Evolutionary conservation across 148 eudicot species (phyloP).

Genomic region (Vaccinium vitisidaea): DNA sequence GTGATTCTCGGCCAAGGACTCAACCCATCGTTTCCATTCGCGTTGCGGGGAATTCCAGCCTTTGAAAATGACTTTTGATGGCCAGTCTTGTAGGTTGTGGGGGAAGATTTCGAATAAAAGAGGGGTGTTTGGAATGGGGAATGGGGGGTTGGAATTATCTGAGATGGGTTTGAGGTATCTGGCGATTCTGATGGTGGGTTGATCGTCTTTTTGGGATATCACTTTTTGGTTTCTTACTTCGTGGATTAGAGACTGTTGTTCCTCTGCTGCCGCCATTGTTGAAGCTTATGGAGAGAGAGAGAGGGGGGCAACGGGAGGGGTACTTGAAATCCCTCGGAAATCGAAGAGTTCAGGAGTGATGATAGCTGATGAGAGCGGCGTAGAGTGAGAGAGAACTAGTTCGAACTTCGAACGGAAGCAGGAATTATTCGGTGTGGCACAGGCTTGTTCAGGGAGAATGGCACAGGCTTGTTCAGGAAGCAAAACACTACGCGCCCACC

Average conservation of each 20-base stretch:
- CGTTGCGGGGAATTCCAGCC: conserved; percentile 23
- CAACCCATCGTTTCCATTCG: conserved; percentile 35
- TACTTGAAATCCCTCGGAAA: too few relatives aligned
- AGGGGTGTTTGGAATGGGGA: conserved; percentile 14
- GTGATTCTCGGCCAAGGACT: conserved; percentile 19
- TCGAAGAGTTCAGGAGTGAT: too few relatives aligned
- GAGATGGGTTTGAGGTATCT: conserved; percentile 39
- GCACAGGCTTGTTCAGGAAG: too few relatives aligned
- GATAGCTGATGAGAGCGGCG: too few relatives aligned
- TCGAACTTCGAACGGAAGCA: too few relatives aligned
- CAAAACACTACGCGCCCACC: too few relatives aligned
- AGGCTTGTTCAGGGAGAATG: too few relatives aligned
- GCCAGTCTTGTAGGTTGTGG: conserved; percentile 28
- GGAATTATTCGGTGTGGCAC: too few relatives aligned
- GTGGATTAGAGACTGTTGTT: background rate
- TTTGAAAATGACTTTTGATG: conserved; percentile 26
- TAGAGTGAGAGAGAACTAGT: too few relatives aligned
- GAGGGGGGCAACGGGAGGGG: background rate
- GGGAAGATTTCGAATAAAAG: conserved; percentile 25
- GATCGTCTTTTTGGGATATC: conserved; percentile 15
- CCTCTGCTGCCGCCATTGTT: background rate
- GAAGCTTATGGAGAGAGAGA: background rate
- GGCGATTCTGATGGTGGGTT: conserved; percentile 24
- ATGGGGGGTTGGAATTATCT: conserved; percentile 2
- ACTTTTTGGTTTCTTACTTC: conserved; percentile 14